phyloP scores from a whole-genome alignment of 164 flowering plant species.

The Berberis thunbergii region DNA sequence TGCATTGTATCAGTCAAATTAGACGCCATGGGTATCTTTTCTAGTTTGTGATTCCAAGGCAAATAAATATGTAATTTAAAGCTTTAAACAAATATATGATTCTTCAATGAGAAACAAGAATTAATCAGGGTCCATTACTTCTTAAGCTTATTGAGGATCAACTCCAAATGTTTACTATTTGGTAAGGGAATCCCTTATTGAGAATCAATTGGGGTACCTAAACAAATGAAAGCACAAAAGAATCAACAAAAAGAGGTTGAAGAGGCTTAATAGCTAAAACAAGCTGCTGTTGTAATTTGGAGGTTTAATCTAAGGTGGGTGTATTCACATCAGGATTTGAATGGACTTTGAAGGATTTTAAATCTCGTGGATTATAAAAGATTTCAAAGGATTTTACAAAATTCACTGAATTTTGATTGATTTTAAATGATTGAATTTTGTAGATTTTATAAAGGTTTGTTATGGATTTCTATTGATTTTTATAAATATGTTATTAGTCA shows the following conservation, averaged over 20 bases:
- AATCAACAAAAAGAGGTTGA: neutral
- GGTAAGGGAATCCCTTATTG: conserved; percentile 44
- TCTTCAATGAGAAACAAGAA: neutral
- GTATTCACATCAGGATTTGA: too few relatives aligned
- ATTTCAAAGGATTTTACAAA: too few relatives aligned
- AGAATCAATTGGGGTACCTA: conserved; percentile 37
- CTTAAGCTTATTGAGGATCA: conserved; percentile 86
- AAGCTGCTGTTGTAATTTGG: too few relatives aligned
- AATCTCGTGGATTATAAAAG: too few relatives aligned
- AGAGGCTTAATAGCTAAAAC: neutral
- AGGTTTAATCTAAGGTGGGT: too few relatives aligned
- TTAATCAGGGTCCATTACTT: conserved; percentile 38
- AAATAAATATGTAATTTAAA: neutral
- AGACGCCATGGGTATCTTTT: conserved; percentile 92
- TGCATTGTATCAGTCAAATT: neutral
- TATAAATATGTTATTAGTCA: too few relatives aligned
- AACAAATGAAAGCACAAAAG: conserved; percentile 5
- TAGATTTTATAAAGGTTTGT: too few relatives aligned
- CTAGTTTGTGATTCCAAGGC: conserved; percentile 31
- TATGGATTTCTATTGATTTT: too few relatives aligned
- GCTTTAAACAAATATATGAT: neutral
- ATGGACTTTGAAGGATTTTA: too few relatives aligned
- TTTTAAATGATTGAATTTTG: too few relatives aligned
- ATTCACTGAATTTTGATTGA: too few relatives aligned
- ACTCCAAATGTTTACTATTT: conserved; percentile 60